Percentiles rank a stretch among this genome's conserved stretches.
Conservation (phyloP, 768 basidiomycete genomes). For the Fistulinella prunicolor region DNA sequence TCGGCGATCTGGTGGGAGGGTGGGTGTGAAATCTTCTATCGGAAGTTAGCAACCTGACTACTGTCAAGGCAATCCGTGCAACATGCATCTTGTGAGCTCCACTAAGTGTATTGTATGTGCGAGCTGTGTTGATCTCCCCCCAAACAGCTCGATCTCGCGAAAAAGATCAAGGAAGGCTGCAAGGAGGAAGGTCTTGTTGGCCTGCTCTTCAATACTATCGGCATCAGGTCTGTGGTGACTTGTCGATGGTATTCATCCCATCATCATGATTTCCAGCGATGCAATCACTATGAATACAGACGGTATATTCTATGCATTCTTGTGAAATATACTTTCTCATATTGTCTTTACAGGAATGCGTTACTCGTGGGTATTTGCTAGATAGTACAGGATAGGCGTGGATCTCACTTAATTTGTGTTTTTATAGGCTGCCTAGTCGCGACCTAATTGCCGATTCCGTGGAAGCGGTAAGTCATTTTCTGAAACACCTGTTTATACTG, state of each 20-base stretch:
- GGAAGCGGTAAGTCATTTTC: slow-evolving; percentile 55
- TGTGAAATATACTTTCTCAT: not conserved
- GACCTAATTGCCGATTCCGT: slow-evolving; percentile 90
- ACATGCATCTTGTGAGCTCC: slow-evolving; percentile 67
- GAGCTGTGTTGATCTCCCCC: slow-evolving; percentile 1
- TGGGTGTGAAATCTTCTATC: slow-evolving; percentile 21
- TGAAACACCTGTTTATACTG: not conserved
- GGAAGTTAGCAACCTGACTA: not conserved
- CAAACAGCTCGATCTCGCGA: slow-evolving; percentile 72
- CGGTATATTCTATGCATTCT: slow-evolving; percentile 42
- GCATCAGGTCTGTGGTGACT: slow-evolving; percentile 58
- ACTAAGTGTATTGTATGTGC: not conserved
- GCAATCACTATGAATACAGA: slow-evolving; percentile 90
- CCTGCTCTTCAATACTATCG: slow-evolving; percentile 81
- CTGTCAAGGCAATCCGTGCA: slow-evolving; percentile 76
- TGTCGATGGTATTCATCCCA: not conserved
- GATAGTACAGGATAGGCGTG: not conserved
- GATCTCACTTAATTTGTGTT: not conserved
- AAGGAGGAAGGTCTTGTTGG: slow-evolving; percentile 78
- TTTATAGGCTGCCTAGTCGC: slow-evolving; percentile 69
- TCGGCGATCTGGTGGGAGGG: slow-evolving; percentile 94
- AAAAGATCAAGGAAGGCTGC: slow-evolving; percentile 80
- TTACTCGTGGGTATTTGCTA: slow-evolving; percentile 60
- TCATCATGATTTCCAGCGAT: slow-evolving; percentile 47
- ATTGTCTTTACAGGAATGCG: slow-evolving; percentile 63